Evolutionary conservation across 495 filamentous ascomycete species (phyloP).

Genomic region (Podospora pseudoanserina): DNA sequence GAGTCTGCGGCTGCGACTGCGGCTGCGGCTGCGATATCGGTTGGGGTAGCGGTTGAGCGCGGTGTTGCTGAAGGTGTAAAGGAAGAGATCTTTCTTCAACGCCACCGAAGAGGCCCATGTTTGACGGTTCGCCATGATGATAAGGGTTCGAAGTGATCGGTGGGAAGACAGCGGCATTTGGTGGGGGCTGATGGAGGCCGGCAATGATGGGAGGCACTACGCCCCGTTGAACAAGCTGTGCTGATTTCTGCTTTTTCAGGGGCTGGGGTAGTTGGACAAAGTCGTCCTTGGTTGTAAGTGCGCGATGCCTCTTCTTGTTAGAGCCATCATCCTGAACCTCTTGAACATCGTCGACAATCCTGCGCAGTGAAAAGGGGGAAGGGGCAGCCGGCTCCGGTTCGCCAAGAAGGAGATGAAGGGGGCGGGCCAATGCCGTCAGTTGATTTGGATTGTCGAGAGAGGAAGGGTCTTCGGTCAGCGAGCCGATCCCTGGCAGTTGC

Average conservation of each 20-base stretch:
- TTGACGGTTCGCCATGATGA: slow-evolving; percentile 32
- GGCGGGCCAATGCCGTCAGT: slow-evolving; percentile 19
- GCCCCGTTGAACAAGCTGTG: slow-evolving; percentile 44
- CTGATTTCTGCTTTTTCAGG: slow-evolving; percentile 55
- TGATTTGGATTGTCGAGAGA: slow-evolving; percentile 15
- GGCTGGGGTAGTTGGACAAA: slow-evolving; percentile 54
- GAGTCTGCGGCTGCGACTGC: background rate
- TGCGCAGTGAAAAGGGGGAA: slow-evolving; percentile 42
- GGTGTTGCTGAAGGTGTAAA: slow-evolving; percentile 28
- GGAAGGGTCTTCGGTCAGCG: slow-evolving; percentile 18
- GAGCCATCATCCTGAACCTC: slow-evolving; percentile 33
- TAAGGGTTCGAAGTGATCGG: slow-evolving; percentile 60
- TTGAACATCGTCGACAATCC: slow-evolving; percentile 43
- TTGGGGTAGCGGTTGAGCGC: slow-evolving; percentile 21
- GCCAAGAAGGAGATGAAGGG: slow-evolving; percentile 31
- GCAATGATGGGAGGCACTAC: slow-evolving; percentile 61
- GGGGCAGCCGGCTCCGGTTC: slow-evolving; percentile 31
- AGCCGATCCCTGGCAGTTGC: slow-evolving; percentile 10
- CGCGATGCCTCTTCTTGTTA: slow-evolving; percentile 47
- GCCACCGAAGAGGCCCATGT: slow-evolving; percentile 24
- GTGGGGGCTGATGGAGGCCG: slow-evolving; percentile 72
- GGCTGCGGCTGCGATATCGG: slow-evolving; percentile 3
- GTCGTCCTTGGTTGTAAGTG: slow-evolving; percentile 47
- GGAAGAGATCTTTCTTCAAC: slow-evolving; percentile 2
- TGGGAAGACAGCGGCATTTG: slow-evolving; percentile 67